Evolutionary conservation across 257 asterid species (phyloP), one percentile per base, ranked within the genome.

Genomic region (Lantana camara): DNA sequence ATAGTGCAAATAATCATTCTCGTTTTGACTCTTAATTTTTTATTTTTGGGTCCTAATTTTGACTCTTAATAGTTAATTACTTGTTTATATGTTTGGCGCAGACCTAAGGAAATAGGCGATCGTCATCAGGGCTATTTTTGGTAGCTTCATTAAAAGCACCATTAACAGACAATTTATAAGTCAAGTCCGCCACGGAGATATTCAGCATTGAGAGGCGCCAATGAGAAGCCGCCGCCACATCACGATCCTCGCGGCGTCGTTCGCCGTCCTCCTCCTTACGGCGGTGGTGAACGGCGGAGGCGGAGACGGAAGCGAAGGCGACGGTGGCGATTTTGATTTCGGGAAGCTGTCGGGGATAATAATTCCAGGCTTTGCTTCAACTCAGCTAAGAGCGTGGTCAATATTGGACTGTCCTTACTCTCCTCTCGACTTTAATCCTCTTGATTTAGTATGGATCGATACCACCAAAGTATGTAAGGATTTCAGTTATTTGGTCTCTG

Each of bases 391-490:
- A 73, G 99, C 97, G 14, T 93, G 99, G 99, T 93, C 99, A 35
- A 93, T 93, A 55, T 59, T 93, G 44, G 99, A 93, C 80, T 93
- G 97, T 63, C 99, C 99, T 38, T 93, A 85, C 78, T 87, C 97
- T 64, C 96, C 97, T 64, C 96, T 90, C 66, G 96, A 90, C 81
- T 93, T 87, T 80, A 87, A 90, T 52, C 97, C 99, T 30, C 97
- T 93, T 78, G 99, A 93, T 78, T 88, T 93, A 66, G 99, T 93
- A 71, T 93, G 99, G 99, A 97, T 93, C 63, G 99, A 93, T 78
- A 64, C 86, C 23, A 90, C 99, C 47, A 93, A 90, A 76, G 99
- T 93, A 69, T 54, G 69, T 54, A 12, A 44, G 27, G 45, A 9
- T 67, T 37, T 68, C 34, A 12, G 59, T 0, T 11, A 10, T 32